Conservation (phyloP, 768 basidiomycete genomes). For the Suillus spraguei region DNA sequence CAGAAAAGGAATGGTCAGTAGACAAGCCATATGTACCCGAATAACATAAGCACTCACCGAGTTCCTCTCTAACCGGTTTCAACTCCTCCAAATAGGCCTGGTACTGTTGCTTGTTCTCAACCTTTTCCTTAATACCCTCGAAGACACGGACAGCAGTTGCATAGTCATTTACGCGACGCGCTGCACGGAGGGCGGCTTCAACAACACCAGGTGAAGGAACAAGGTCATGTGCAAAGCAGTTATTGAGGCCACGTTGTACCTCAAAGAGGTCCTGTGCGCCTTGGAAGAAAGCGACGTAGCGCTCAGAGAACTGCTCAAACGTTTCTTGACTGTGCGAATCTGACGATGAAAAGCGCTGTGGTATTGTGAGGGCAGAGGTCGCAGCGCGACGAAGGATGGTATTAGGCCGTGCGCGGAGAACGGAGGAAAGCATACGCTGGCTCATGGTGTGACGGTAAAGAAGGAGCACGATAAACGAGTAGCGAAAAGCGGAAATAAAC, state of each 20-base stretch:
- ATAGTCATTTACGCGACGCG: conserved; percentile 94
- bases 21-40: neutral
- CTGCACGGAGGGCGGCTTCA: conserved; percentile 85
- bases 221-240: conserved; percentile 98
- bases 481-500: conserved; percentile 6
- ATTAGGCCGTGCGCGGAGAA: conserved; percentile 64
- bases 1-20: conserved; percentile 7
- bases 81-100: conserved; percentile 91
- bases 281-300: conserved; percentile 94
- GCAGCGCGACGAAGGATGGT: conserved; percentile 39
- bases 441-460: conserved; percentile 51
- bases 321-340: conserved; percentile 83
- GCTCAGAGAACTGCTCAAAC: conserved; percentile 91
- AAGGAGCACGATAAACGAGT: conserved; percentile 6
- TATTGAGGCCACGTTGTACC: conserved; percentile 98
- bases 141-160: conserved; percentile 95
- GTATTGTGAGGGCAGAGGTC: conserved; percentile 41
- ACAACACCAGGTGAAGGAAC: conserved; percentile 84
- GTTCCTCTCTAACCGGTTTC: conserved; percentile 84
- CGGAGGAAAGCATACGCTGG: conserved; percentile 58
- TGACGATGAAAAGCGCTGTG: conserved; percentile 41
- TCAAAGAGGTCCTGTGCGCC: conserved; percentile 95
- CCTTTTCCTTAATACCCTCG: conserved; percentile 96
- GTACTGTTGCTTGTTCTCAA: conserved; percentile 96
- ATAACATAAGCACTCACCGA: conserved; percentile 58